Evolutionary conservation across 2,329 filamentous ascomycete species (phyloP), one percentile per base, ranked within the genome.

Genomic region (Fusarium burgessii): DNA sequence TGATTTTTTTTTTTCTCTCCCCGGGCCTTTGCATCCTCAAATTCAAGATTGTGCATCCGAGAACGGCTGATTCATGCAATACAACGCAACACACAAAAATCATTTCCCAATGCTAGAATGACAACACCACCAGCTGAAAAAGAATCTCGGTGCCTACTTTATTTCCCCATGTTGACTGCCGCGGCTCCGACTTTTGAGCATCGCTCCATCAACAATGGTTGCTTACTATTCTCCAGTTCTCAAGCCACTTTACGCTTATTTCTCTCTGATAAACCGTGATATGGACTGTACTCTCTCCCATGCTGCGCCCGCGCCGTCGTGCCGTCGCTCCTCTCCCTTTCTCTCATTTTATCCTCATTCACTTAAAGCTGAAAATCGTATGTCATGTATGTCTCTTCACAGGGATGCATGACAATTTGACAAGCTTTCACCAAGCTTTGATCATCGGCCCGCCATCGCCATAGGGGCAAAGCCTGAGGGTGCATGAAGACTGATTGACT

Each of bases 381-480:
- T 68, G 68, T 71, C 68, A 71, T 71, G 56, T 62, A 71, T 71
- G 56, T 62, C 27, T 35, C 29, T 59, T 51, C 38, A 56, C 64
- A 67, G 57, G 62, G 62, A 38, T 56, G 23, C 15, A 43, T 50
- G 45, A 29, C 43, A 58, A 41, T 35, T 23, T 40, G 40, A 57
- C 55, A 71, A 68, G 67, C 67, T 66, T 70, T 62, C 51, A 58
- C 55, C 55, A 71, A 62, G 52, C 46, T 43, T 49, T 67, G 62
- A 71, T 71, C 67, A 49, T 14, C 63, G 29, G 59, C 10, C 62
- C 41, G 36, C 56, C 54, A 42, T 42, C 52, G n/a, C 32, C 47
- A 50, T 13, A 38, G 25, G 23, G 14, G 43, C 33, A 38, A 11
- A 11, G 14, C 27, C 11, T 45, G 20, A 33, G 20, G 20, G 27